Base-by-base conservation (phyloP, 257 asterid genomes). In the Scutellaria minor region DNA sequence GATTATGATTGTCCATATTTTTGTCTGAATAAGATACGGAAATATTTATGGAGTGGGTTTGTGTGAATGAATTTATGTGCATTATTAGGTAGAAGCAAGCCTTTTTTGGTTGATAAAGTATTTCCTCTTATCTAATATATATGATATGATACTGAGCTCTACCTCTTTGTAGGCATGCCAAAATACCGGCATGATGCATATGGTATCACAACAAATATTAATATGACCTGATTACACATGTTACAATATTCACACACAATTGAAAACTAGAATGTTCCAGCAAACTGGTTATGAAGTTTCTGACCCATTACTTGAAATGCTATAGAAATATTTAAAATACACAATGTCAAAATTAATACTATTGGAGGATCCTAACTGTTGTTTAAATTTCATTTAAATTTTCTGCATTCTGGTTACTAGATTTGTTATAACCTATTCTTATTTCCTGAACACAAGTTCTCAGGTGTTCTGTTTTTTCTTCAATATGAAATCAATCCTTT, bases 11-110 rank as follows among this genome's bases (percentile, higher is more conserved):
- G 40, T 39, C 8, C 9, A 15, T 67, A 37, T n/a, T 31, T 60
- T 44, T 53, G 20, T n/a, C 44, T 45, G 27, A 24, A 45, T 27
- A 59, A 24, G n/a, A 31, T 13, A 13, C 40, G 59, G 20, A 6
- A 41, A 18, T 35, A 35, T 57, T 18, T 53, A 51, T 51, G 42
- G 58, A 50, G 58, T 75, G 44, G 22, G 72, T 22, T 5, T 42
- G 42, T 65, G 35, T 20, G 51, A 74, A 15, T 22, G 46, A 68
- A 39, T 45, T 52, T 45, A 58, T 39, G 45, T 75, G 58, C 73
- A 35, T 45, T 52, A 55, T 65, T 18, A 64, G 68, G 40, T 37
- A 11, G 66, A 50, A 51, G 51, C 6, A 13, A 48, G 31, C 37
- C 12, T 46, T 27, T n/a, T 44, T 24, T 45, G 56, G 3, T 11